Evolutionary conservation across 306 rosid genomes (phyloP).

Genomic region (Delonix regia): DNA sequence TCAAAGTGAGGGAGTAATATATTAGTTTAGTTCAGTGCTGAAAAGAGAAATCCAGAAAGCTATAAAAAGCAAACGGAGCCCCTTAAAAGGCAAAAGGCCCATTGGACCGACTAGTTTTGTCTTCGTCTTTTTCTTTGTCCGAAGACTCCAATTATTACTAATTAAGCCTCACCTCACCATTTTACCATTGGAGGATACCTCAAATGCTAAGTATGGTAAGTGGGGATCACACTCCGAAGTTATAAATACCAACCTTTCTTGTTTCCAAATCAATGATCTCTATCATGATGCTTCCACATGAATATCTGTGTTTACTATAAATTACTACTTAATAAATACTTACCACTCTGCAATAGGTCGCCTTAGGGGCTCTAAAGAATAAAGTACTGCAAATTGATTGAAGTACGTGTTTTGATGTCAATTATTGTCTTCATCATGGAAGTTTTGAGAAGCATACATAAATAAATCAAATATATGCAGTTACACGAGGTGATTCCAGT

Average conservation of each 20-base stretch:
- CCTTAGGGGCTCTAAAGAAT: background rate
- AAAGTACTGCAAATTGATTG: background rate
- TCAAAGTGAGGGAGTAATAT: background rate
- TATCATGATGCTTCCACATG: background rate
- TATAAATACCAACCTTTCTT: conserved; percentile 32
- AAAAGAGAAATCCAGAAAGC: conserved; percentile 25
- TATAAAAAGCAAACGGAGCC: background rate
- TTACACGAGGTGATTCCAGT: background rate
- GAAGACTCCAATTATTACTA: background rate
- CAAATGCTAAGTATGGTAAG: conserved; percentile 31
- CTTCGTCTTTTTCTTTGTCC: background rate
- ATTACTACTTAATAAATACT: background rate
- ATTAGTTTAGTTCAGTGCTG: background rate
- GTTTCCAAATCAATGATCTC: conserved; percentile 13
- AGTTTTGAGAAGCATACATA: background rate
- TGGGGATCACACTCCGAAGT: conserved; percentile 27
- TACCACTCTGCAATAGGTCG: background rate
- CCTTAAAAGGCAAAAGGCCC: background rate
- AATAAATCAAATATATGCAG: background rate
- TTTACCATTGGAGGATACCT: conserved; percentile 36
- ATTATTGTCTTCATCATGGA: conserved; percentile 16
- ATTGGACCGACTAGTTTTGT: conserved; percentile 25
- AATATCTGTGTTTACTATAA: background rate
- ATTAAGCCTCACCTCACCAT: conserved; percentile 24
- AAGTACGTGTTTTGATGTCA: background rate